These are phyloP conservation scores for Malus asiatica DNA, from an alignment of 306 rosid genomes.

Conservation along the genomic window DNA sequence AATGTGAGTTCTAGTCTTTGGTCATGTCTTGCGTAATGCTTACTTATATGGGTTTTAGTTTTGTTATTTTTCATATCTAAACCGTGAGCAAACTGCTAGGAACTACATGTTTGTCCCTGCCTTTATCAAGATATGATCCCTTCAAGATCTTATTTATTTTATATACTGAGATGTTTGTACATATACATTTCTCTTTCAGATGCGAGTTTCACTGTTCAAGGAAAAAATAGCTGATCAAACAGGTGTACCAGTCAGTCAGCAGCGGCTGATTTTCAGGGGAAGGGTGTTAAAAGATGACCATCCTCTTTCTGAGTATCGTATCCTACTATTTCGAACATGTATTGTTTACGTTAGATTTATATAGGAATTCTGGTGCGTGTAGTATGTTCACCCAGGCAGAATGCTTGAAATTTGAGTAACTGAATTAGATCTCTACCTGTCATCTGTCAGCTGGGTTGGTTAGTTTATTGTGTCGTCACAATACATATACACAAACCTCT, in stretches of 20 bases:
- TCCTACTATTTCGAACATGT: conserved; percentile 32
- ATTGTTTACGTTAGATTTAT: background rate
- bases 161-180: background rate
- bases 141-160: background rate
- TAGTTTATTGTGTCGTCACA: background rate
- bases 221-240: conserved; percentile 73
- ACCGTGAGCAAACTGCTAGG: background rate
- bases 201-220: conserved; percentile 67
- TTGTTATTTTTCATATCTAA: background rate
- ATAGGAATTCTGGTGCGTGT: background rate
- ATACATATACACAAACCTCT: background rate
- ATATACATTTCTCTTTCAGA: conserved; percentile 37
- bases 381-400: background rate
- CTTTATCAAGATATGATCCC: background rate
- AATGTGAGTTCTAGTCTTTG: conserved; percentile 39
- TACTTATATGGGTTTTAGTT: background rate
- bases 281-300: conserved; percentile 87
- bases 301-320: conserved; percentile 81
- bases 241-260: conserved; percentile 80
- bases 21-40: background rate
- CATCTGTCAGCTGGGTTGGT: background rate
- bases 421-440: background rate
- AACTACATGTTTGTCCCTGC: background rate
- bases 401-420: background rate
- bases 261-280: conserved; percentile 93